These are phyloP conservation scores for Phyllachora maydis DNA, from an alignment of 2,329 filamentous ascomycete genomes.

Conservation along the genomic window DNA sequence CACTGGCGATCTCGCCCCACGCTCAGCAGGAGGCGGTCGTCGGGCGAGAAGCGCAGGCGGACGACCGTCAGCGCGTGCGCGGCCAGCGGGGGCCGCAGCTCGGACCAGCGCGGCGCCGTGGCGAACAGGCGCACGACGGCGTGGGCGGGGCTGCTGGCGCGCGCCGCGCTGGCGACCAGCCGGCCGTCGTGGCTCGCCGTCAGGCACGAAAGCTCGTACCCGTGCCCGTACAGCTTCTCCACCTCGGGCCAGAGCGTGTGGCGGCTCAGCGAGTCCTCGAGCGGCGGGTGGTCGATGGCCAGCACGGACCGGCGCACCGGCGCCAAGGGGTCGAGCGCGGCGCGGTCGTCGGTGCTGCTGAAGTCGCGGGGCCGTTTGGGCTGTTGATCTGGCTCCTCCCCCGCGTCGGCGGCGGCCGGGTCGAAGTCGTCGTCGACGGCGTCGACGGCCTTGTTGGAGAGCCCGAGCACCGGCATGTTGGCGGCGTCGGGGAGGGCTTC, in stretches of 20 bases:
- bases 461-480: conserved; percentile 81
- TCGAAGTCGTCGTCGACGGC: conserved; percentile 27
- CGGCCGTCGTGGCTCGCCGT: conserved; percentile 54
- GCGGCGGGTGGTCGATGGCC: conserved; percentile 51
- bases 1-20: conserved; percentile 86
- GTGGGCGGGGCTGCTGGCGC: conserved; percentile 80
- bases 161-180: conserved; percentile 78
- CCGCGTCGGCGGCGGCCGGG: conserved; percentile 9
- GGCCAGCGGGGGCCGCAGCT: conserved; percentile 64
- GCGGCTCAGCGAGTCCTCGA: conserved; percentile 75
- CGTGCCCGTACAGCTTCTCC: conserved; percentile 94
- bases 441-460: conserved; percentile 87
- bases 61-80: conserved; percentile 78
- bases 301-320: conserved; percentile 38
- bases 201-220: conserved; percentile 85
- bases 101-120: conserved; percentile 68
- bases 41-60: conserved; percentile 54
- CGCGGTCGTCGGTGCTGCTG: conserved; percentile 25
- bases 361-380: conserved; percentile 3
- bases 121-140: conserved; percentile 87
- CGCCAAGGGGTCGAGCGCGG: conserved; percentile 32
- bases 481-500: conserved; percentile 60
- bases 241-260: conserved; percentile 90
- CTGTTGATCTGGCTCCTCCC: conserved; percentile 9
- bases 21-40: conserved; percentile 59